These are phyloP conservation scores for Pseudoturritis turrita DNA, from an alignment of 345 rosid species.

Conservation along the genomic window DNA sequence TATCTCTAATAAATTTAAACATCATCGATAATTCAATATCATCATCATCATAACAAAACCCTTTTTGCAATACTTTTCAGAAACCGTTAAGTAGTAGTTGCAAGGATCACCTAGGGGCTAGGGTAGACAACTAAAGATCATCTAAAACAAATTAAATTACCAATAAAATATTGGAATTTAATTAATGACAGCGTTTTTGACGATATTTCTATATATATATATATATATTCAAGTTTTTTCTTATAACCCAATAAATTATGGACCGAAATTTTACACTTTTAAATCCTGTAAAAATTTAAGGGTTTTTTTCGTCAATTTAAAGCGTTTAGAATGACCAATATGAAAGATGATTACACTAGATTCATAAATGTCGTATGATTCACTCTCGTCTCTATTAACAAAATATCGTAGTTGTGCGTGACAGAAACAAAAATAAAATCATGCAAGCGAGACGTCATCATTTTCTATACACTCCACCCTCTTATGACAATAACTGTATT, in stretches of 20 bases:
- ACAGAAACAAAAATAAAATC: background rate
- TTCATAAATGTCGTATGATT: background rate
- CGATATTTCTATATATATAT: too few relatives aligned
- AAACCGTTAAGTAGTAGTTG: slow-evolving; percentile 23
- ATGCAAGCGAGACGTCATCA: slow-evolving; percentile 9
- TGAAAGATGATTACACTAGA: background rate
- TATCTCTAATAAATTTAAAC: background rate
- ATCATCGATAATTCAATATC: background rate
- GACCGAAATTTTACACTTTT: too few relatives aligned
- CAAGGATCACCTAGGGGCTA: slow-evolving; percentile 1
- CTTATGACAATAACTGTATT: background rate
- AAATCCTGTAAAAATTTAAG: too few relatives aligned
- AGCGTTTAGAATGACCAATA: too few relatives aligned
- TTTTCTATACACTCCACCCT: background rate
- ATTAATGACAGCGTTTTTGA: too few relatives aligned
- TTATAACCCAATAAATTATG: too few relatives aligned
- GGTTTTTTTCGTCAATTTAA: too few relatives aligned
- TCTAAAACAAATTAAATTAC: background rate
- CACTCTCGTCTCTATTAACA: background rate
- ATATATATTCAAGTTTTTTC: too few relatives aligned
- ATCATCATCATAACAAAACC: background rate
- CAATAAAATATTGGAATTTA: too few relatives aligned
- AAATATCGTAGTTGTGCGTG: background rate
- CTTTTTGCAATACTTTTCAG: background rate
- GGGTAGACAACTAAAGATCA: background rate